Base-by-base conservation (phyloP, 1,284 basidiomycete species). In the Trichosporon sp. region DNA sequence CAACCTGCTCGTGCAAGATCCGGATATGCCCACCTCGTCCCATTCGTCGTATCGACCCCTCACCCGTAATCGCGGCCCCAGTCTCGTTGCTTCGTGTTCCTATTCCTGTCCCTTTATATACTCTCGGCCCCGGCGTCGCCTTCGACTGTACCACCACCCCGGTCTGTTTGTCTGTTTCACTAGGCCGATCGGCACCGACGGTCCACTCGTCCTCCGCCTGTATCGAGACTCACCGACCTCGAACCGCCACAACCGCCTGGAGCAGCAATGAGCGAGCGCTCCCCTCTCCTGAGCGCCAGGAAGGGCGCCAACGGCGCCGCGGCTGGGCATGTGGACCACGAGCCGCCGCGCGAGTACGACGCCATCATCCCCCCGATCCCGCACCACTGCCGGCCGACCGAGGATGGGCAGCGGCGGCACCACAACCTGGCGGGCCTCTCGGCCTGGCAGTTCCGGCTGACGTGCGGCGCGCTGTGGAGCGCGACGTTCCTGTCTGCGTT, bases 401-500 rank as follows among this genome's bases (percentile, higher is more conserved):
- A 34, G 29, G 29, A 31, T 34, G 34, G 58, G 29, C 12, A 51
- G 23, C 62, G 34, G 18, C n/a, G 34, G 23, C 79, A 80, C 65
- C 77, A 81, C 73, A 81, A 81, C 67, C 73, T 80, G 38, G 77
- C 76, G 11, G 77, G 77, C 5, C 72, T 79, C 34, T 65, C 78
- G 11, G 70, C 78, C 3, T 65, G 68, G 60, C 73, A 71, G 9
- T 81, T 81, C 72, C 69, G 75, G 12, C 60, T 78, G 15, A 69
- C 77, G 38, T 78, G 77, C 68, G 12, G 68, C 2, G 72, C 74
- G 7, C 34, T 81, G 12, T 81, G 80, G 80, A 73, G 68, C 27
- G 73, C 74, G 15, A 76, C 76, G 0, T 89, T 94, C 77, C 85
- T 94, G 44, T 89, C 89, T 71, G 90, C 92, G 62, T 86, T 94